Percentiles rank a stretch among this genome's conserved stretches.
Evolutionary conservation across 768 basidiomycete genomes (phyloP).

Genomic region (Leucocoprinus leucothites): DNA sequence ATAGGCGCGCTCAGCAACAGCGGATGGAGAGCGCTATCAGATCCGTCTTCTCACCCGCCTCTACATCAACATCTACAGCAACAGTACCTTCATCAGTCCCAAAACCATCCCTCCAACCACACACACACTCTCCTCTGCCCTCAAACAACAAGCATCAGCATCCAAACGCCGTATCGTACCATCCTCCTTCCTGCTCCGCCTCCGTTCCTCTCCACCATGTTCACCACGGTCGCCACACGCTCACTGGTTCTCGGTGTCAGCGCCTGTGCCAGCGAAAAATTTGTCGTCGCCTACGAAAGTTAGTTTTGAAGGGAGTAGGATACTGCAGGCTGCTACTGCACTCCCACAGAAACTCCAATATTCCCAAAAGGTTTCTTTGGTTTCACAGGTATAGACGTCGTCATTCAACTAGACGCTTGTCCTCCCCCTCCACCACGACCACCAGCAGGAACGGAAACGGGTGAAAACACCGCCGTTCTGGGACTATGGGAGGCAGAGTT

Average conservation of each 20-base stretch:
- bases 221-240: constrained; percentile 9
- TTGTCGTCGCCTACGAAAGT: constrained; percentile 5
- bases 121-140: too few relatives aligned
- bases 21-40: too few relatives aligned
- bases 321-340: neutral
- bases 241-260: neutral
- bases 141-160: constrained; percentile 2
- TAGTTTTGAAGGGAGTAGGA: neutral
- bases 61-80: neutral
- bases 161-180: constrained; percentile 4
- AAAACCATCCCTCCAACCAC: too few relatives aligned
- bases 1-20: constrained; percentile 10
- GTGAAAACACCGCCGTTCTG: too few relatives aligned
- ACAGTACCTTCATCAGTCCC: too few relatives aligned
- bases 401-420: neutral
- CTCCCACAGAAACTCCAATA: too few relatives aligned
- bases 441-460: neutral
- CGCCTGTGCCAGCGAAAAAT: constrained; percentile 1
- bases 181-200: constrained; percentile 14
- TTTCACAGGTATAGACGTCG: too few relatives aligned
- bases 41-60: neutral
- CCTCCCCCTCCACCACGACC: neutral
- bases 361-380: neutral
- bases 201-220: constrained; percentile 8
- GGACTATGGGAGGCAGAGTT: neutral